These are phyloP conservation scores for Didymella arachidicola DNA, from an alignment of 2,329 filamentous ascomycete genomes.

Conservation along the genomic window DNA sequence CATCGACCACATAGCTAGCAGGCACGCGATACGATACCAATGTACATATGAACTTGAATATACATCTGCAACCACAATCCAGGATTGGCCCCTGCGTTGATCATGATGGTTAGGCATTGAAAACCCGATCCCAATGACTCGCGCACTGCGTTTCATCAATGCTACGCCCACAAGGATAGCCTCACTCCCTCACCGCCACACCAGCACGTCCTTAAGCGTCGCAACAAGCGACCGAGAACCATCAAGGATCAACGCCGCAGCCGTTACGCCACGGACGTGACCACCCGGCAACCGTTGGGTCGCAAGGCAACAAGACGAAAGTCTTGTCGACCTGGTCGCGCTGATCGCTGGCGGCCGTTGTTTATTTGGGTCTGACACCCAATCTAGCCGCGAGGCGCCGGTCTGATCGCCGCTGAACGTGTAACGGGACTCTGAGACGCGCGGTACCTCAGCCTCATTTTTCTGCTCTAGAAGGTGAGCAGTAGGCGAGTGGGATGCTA, in stretches of 20 bases:
- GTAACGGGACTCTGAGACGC: background rate
- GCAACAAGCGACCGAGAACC: background rate
- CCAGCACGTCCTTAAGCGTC: background rate
- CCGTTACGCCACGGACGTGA: background rate
- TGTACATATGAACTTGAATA: constrained; percentile 15
- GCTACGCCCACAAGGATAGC: constrained; percentile 1
- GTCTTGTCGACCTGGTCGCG: background rate
- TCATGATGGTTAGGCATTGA: background rate
- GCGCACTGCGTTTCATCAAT: background rate
- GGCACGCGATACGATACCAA: constrained; percentile 15
- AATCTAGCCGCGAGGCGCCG: background rate
- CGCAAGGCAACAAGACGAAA: constrained; percentile 6
- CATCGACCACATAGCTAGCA: constrained; percentile 16
- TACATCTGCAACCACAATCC: background rate
- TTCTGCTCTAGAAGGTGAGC: background rate
- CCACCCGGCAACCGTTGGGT: constrained; percentile 2
- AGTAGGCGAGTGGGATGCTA: background rate
- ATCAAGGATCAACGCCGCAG: background rate
- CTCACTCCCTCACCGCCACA: constrained; percentile 12
- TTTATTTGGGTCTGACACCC: background rate
- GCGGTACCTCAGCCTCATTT: constrained; percentile 5
- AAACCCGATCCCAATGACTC: background rate
- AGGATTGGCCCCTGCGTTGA: background rate
- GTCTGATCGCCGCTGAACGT: background rate
- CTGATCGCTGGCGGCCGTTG: constrained; percentile 3